Evolutionary conservation across 2,329 filamentous ascomycete genomes (phyloP).

Genomic region (Xylariaceae sp.): DNA sequence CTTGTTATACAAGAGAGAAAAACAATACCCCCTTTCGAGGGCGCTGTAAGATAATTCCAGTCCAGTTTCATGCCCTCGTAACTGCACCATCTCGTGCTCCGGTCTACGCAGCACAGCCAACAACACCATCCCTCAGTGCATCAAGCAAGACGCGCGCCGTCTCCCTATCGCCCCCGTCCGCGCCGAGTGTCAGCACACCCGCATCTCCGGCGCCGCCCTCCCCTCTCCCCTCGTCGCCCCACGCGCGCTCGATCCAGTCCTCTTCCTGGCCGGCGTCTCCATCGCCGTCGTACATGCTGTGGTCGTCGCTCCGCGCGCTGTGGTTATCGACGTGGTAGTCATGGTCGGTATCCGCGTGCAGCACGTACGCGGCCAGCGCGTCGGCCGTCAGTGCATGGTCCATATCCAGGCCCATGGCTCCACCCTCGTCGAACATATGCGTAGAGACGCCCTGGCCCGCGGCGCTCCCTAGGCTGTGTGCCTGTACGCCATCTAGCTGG

Average conservation of each 20-base stretch:
- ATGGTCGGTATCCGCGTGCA: conserved; percentile 24
- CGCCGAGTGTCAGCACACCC: too few relatives aligned
- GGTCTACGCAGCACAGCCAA: conserved; percentile 24
- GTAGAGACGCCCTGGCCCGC: neutral
- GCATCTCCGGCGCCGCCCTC: conserved; percentile 7
- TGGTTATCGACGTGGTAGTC: conserved; percentile 8
- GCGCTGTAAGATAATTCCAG: too few relatives aligned
- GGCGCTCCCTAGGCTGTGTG: too few relatives aligned
- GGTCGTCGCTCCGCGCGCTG: neutral
- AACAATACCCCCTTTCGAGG: too few relatives aligned
- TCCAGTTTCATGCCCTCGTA: too few relatives aligned
- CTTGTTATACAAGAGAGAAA: too few relatives aligned
- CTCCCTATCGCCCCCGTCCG: conserved; percentile 41
- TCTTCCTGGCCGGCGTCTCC: conserved; percentile 24
- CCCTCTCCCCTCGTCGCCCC: conserved; percentile 38
- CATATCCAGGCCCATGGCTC: conserved; percentile 34
- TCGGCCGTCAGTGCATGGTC: conserved; percentile 40
- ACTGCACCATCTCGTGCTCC: neutral
- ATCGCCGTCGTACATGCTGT: conserved; percentile 10
- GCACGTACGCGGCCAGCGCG: conserved; percentile 41
- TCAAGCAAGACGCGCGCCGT: conserved; percentile 47
- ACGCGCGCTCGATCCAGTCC: conserved; percentile 48
- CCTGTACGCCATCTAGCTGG: neutral
- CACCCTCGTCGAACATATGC: conserved; percentile 29
- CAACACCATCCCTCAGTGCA: conserved; percentile 41